These are phyloP conservation scores for Boletus reticulatus DNA, from an alignment of 768 basidiomycete species.

Conservation along the genomic window DNA sequence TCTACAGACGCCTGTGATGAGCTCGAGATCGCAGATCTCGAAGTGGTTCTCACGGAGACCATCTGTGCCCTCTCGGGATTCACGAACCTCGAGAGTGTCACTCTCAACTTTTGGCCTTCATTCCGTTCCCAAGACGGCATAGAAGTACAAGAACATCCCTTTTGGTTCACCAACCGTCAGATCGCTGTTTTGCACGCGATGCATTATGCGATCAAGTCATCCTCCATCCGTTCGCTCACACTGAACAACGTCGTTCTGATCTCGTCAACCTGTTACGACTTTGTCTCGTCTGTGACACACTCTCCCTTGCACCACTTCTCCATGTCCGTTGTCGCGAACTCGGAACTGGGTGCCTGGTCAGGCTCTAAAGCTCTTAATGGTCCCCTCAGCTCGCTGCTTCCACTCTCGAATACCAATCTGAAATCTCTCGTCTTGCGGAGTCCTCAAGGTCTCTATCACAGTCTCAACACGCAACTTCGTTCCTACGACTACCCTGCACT, in stretches of 20 bases:
- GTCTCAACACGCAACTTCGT: slow-evolving; percentile 19
- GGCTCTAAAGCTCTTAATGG: slow-evolving; percentile 30
- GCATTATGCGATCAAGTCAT: slow-evolving; percentile 22
- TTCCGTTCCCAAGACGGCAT: slow-evolving; percentile 22
- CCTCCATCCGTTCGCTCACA: slow-evolving; percentile 19
- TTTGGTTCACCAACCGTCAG: slow-evolving; percentile 32
- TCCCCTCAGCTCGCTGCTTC: slow-evolving; percentile 25
- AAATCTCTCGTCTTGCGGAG: slow-evolving; percentile 26
- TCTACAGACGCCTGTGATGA: slow-evolving; percentile 22
- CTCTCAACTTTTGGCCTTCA: slow-evolving; percentile 32
- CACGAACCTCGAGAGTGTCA: slow-evolving; percentile 18
- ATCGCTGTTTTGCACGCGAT: slow-evolving; percentile 22
- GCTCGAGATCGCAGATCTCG: slow-evolving; percentile 32
- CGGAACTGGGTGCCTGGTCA: slow-evolving; percentile 29
- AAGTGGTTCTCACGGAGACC: slow-evolving; percentile 27
- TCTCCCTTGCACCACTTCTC: slow-evolving; percentile 31
- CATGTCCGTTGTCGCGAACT: slow-evolving; percentile 31
- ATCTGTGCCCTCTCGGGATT: slow-evolving; percentile 21
- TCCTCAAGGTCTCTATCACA: slow-evolving; percentile 30
- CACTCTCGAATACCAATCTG: slow-evolving; percentile 16
- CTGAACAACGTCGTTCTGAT: slow-evolving; percentile 27
- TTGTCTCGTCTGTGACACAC: slow-evolving; percentile 23
- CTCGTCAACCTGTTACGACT: slow-evolving; percentile 27
- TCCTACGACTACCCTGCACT: slow-evolving; percentile 26
- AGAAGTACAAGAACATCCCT: slow-evolving; percentile 28